Conservation (phyloP, 495 filamentous ascomycete genomes). For the Haplographium delicatum region DNA sequence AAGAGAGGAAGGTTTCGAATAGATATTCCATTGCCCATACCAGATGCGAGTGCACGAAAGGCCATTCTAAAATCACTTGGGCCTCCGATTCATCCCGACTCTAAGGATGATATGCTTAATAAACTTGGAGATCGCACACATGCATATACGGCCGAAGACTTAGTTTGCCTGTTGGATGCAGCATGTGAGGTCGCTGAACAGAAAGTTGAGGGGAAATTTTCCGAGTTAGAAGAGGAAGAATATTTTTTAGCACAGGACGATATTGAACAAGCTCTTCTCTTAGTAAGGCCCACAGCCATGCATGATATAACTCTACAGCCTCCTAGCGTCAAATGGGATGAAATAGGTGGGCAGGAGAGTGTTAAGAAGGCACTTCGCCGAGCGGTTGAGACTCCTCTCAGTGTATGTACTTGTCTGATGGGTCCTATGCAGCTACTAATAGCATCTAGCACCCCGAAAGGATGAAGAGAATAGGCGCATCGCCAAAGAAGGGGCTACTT, state of each 20-base stretch:
- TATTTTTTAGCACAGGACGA: slow-evolving; percentile 35
- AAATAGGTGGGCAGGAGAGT: slow-evolving; percentile 83
- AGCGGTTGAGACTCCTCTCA: slow-evolving; percentile 61
- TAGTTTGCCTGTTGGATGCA: slow-evolving; percentile 36
- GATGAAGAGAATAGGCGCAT: slow-evolving; percentile 53
- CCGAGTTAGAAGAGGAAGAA: slow-evolving; percentile 23
- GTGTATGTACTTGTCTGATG: slow-evolving; percentile 35
- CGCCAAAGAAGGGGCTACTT: slow-evolving; percentile 76
- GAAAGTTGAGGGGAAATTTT: slow-evolving; percentile 6
- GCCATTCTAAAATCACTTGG: slow-evolving; percentile 63
- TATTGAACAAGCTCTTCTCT: slow-evolving; percentile 36
- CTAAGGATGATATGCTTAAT: slow-evolving; percentile 34
- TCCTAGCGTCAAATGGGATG: slow-evolving; percentile 79
- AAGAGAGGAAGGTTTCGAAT: slow-evolving; percentile 58
- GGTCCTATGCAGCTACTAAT: not conserved
- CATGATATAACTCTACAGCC: slow-evolving; percentile 83
- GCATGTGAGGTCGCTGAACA: slow-evolving; percentile 32
- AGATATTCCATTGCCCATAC: slow-evolving; percentile 77
- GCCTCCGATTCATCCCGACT: slow-evolving; percentile 31
- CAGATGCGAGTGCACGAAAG: slow-evolving; percentile 62
- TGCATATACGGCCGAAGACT: slow-evolving; percentile 47
- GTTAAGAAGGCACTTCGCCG: slow-evolving; percentile 65
- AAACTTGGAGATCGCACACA: slow-evolving; percentile 46
- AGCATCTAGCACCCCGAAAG: slow-evolving; percentile 48
- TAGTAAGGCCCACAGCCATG: slow-evolving; percentile 76